Evolutionary conservation across 345 rosid species (phyloP).

Genomic region (Nasturtium officinale): DNA sequence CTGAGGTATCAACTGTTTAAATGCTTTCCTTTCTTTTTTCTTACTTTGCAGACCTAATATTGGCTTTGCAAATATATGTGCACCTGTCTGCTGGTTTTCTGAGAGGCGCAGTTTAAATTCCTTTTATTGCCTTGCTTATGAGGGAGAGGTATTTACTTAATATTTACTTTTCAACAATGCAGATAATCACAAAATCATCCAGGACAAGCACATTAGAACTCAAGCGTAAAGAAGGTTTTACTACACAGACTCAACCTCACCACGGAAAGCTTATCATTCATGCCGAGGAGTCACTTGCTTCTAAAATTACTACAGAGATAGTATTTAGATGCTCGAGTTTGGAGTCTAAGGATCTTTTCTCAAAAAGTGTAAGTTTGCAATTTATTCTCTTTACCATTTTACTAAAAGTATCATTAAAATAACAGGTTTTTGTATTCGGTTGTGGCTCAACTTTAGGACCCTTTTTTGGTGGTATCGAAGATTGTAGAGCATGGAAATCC

Average conservation of each 20-base stretch:
- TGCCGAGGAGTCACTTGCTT: constrained; percentile 84
- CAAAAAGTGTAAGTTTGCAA: constrained; percentile 68
- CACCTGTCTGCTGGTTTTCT: constrained; percentile 24
- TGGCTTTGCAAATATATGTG: constrained; percentile 2
- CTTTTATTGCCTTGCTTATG: constrained; percentile 1
- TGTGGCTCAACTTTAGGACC: constrained; percentile 58
- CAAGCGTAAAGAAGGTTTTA: constrained; percentile 56
- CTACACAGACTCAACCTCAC: constrained; percentile 45
- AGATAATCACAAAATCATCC: constrained; percentile 68
- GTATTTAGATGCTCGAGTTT: constrained; percentile 71
- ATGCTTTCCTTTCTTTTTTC: constrained; percentile 6
- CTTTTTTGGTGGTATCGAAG: constrained; percentile 84
- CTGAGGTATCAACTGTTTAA: constrained; percentile 48
- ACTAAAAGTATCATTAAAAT: constrained; percentile 13
- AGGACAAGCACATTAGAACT: constrained; percentile 60
- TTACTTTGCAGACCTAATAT: background rate
- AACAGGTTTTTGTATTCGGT: constrained; percentile 1
- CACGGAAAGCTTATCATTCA: constrained; percentile 73
- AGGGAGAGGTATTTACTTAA: background rate
- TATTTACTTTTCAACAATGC: constrained; percentile 28
- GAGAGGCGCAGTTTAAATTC: background rate
- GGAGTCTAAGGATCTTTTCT: constrained; percentile 83
- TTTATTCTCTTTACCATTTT: constrained; percentile 28
- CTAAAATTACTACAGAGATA: constrained; percentile 71
- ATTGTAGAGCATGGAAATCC: constrained; percentile 58